Conservation (phyloP, 2,329 filamentous ascomycete genomes). For the Ascochyta koolunga region DNA sequence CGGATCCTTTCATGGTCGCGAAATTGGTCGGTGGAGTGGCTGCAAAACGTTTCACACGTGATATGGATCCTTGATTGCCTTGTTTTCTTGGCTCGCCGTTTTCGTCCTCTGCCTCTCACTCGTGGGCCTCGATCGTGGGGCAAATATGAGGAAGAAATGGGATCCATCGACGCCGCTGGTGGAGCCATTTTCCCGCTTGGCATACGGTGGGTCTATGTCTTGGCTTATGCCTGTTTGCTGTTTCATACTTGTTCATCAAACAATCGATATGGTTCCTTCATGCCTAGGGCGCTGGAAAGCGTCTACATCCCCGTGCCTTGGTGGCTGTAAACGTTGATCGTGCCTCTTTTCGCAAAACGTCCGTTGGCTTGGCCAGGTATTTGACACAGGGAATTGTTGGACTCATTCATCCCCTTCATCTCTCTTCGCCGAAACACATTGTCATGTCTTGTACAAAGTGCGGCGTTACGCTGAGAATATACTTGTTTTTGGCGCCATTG, state of each 20-base stretch:
- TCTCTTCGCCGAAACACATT: not conserved
- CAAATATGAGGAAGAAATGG: not conserved
- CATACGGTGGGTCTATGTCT: conserved; percentile 5
- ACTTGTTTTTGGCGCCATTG: not conserved
- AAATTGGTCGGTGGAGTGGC: conserved; percentile 11
- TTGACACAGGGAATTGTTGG: not conserved
- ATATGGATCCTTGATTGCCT: not conserved
- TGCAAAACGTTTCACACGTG: conserved; percentile 2
- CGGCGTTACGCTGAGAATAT: conserved; percentile 11
- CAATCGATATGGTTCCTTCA: conserved; percentile 11
- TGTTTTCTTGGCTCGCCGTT: not conserved
- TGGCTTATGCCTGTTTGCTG: conserved; percentile 7
- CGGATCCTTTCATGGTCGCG: conserved; percentile 8
- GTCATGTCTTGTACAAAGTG: not conserved
- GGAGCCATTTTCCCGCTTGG: conserved; percentile 4
- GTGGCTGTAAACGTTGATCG: not conserved
- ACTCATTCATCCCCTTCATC: not conserved
- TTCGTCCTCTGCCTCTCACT: conserved; percentile 1
- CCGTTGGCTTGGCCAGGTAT: not conserved
- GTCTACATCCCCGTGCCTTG: no score
- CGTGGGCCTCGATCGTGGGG: conserved; percentile 11
- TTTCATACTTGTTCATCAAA: conserved; percentile 17
- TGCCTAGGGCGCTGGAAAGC: conserved; percentile 1
- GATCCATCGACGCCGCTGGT: not conserved
- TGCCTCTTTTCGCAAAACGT: conserved; percentile 6